phyloP scores from a whole-genome alignment of 129 eudicot genomes.

The Chrysanthemum lavandulifolium region DNA sequence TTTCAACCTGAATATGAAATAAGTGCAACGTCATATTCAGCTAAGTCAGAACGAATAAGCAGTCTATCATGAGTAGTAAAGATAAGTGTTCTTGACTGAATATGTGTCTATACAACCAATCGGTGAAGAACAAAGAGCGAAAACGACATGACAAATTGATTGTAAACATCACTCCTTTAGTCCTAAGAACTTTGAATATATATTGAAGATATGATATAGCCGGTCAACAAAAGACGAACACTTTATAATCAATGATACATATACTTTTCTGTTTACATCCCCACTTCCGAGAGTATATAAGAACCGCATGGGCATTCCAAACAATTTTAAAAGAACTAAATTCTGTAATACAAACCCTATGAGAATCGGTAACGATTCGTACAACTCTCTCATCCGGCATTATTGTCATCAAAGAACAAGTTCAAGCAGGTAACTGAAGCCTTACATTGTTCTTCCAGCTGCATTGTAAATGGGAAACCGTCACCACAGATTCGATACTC shows the following conservation, averaged over 20 bases:
- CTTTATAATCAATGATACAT: neutral
- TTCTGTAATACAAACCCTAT: constrained; percentile 22
- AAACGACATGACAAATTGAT: too few relatives aligned
- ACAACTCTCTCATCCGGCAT: constrained; percentile 20
- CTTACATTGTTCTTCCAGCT: constrained; percentile 94
- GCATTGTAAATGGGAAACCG: constrained; percentile 17
- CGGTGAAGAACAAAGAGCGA: too few relatives aligned
- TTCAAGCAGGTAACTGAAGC: constrained; percentile 88
- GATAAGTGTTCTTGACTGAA: too few relatives aligned
- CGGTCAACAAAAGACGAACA: neutral
- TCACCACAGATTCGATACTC: neutral
- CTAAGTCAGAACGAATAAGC: too few relatives aligned
- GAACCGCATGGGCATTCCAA: constrained; percentile 25
- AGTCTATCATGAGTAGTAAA: too few relatives aligned
- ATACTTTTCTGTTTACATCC: constrained; percentile 18
- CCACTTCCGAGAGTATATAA: constrained; percentile 10
- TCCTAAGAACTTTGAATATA: neutral
- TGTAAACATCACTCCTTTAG: too few relatives aligned
- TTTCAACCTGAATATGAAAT: too few relatives aligned
- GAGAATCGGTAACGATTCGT: constrained; percentile 14
- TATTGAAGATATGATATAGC: constrained; percentile 11
- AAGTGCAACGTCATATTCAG: too few relatives aligned
- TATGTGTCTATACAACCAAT: too few relatives aligned
- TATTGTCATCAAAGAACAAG: constrained; percentile 14
- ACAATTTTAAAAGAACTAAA: constrained; percentile 24